phyloP scores from a whole-genome alignment of 805 yeast species.

The Wickerhamiella siamensis region DNA sequence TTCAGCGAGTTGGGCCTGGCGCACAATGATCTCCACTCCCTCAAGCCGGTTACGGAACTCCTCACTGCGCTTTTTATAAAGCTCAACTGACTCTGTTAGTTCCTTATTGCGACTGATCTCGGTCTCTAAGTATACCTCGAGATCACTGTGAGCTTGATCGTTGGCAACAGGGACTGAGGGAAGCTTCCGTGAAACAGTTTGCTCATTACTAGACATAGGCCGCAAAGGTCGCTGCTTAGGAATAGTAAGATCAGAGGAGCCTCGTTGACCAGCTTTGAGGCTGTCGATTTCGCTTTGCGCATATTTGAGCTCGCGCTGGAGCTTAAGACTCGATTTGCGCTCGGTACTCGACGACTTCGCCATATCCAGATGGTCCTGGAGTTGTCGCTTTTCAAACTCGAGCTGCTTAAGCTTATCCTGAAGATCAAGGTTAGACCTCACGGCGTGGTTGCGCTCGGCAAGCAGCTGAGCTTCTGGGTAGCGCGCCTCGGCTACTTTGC shows the following conservation, averaged over 20 bases:
- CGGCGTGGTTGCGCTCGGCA: constrained; percentile 3
- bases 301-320: constrained; percentile 1
- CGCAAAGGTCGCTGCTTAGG: constrained; percentile 10
- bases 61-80: constrained; percentile 60
- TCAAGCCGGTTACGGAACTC: constrained; percentile 61
- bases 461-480: constrained; percentile 15
- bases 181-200: background rate
- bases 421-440: constrained; percentile 1
- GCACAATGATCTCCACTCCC: constrained; percentile 59
- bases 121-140: constrained; percentile 44
- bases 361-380: constrained; percentile 9
- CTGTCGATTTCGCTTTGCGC: constrained; percentile 2
- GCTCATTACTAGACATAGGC: constrained; percentile 9
- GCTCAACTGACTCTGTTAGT: constrained; percentile 37
- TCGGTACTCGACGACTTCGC: constrained; percentile 2
- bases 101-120: constrained; percentile 42
- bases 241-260: constrained; percentile 5
- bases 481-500: constrained; percentile 16
- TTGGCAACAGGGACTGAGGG: background rate
- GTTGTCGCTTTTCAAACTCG: constrained; percentile 16
- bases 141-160: constrained; percentile 20
- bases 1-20: constrained; percentile 49
- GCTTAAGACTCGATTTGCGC: background rate
- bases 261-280: constrained; percentile 5
- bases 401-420: constrained; percentile 11